Base-by-base conservation (phyloP, 208 protist species). In the Trypanosoma brucei region DNA sequence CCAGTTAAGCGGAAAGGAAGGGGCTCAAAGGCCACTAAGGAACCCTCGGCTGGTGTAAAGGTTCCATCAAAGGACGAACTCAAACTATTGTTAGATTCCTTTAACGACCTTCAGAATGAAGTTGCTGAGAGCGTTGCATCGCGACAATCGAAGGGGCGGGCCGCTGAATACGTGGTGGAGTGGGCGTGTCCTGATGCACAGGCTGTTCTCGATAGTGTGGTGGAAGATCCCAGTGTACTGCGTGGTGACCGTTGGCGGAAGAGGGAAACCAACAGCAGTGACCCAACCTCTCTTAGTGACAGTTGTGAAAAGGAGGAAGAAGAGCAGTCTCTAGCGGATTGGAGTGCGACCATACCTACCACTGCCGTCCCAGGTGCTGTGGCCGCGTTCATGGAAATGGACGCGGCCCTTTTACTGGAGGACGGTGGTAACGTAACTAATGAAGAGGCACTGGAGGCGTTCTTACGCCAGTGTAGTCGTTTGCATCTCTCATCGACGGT, bases 41-140 rank as follows among this genome's bases (percentile, higher is more conserved):
- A 1, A 14, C 11, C 40, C 31, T 3, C 58, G 39, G 54, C 76
- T 34, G 35, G 35, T 55, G 70, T 81, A 9, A 46, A 46, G 11
- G 42, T 46, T 11, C 76, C 70, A 14, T 76, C 76, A 33, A 59
- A 49, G 54, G 56, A 72, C 6, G 76, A 81, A 33, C 59, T 81
- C 38, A 8, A 40, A 38, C 65, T 75, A 48, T 60, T 72, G n/a
- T 33, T 72, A 3, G 60, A 69, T 14, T 70, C 67, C 9, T 81
- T 81, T 62, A 51, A 56, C 35, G 70, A 76, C 39, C 55, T 80
- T 30, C 57, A 75, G 36, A 70, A 55, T 3, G 60, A 72, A 36
- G 35, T 66, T 7, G 49, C 45, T 9, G 37, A 65, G 1, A 45
- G 31, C 9, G 56, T 35, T 36, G 34, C 40, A 38, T 2, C 22